Percentiles rank a stretch among this genome's conserved stretches.
These are phyloP conservation scores for Lumnitzera racemosa DNA, from an alignment of 345 rosid species.

Conservation along the genomic window DNA sequence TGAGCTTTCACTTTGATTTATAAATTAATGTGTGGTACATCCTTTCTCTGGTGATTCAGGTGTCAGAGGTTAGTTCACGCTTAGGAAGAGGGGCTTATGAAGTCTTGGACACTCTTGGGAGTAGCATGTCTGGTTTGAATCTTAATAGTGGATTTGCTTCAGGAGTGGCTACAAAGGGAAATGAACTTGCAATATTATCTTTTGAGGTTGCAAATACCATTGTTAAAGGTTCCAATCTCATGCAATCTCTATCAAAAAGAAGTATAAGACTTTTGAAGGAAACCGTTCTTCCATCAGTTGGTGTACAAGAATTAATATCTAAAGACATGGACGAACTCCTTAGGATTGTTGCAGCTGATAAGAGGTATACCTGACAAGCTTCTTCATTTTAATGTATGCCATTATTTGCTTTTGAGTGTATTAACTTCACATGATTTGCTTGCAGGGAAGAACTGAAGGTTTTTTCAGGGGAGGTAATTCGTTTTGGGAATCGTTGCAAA, in stretches of 20 bases:
- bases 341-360: slow-evolving; percentile 60
- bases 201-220: slow-evolving; percentile 92
- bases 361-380: slow-evolving; percentile 41
- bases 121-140: slow-evolving; percentile 84
- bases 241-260: slow-evolving; percentile 65
- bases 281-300: slow-evolving; percentile 56
- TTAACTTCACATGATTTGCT: slow-evolving; percentile 3
- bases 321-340: slow-evolving; percentile 67
- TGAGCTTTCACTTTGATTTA: no score
- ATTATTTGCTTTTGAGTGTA: neutral
- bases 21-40: no score
- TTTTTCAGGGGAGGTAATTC: slow-evolving; percentile 84
- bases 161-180: slow-evolving; percentile 65
- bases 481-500: slow-evolving; percentile 90
- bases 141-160: slow-evolving; percentile 55
- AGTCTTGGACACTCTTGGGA: slow-evolving; percentile 83
- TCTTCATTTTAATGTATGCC: slow-evolving; percentile 4
- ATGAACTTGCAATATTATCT: slow-evolving; percentile 60
- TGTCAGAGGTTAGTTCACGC: slow-evolving; percentile 59
- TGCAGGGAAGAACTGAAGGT: slow-evolving; percentile 74
- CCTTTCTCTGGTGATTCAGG: slow-evolving; percentile 21
- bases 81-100: slow-evolving; percentile 85
- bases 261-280: slow-evolving; percentile 53
- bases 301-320: slow-evolving; percentile 70
- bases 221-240: slow-evolving; percentile 80